Evolutionary conservation across 805 yeast genomes (phyloP).

Genomic region (Candida endomychidarum): DNA sequence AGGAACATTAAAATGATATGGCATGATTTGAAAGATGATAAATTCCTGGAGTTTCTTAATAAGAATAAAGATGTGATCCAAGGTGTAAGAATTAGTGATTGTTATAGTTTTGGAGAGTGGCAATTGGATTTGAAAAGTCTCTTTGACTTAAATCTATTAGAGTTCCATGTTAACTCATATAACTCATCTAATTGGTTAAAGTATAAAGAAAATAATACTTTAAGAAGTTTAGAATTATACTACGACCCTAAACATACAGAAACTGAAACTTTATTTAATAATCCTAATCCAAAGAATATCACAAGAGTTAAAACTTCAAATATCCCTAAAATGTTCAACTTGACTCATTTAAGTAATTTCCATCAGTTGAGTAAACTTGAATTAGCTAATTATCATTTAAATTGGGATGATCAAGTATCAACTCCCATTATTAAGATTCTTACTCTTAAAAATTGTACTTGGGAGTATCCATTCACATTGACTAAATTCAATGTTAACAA

Average conservation of each 20-base stretch:
- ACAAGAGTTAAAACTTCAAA: constrained; percentile 11
- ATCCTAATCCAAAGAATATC: constrained; percentile 21
- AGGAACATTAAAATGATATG: constrained; percentile 20
- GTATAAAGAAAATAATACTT: constrained; percentile 24
- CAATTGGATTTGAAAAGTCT: constrained; percentile 28
- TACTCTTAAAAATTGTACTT: constrained; percentile 45
- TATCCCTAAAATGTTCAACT: constrained; percentile 37
- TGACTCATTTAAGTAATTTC: constrained; percentile 45
- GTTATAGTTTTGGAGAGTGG: constrained; percentile 38
- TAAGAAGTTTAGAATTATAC: constrained; percentile 27
- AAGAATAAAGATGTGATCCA: constrained; percentile 17
- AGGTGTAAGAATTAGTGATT: constrained; percentile 29
- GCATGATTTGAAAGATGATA: constrained; percentile 11
- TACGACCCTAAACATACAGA: constrained; percentile 24
- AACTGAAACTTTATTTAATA: constrained; percentile 8
- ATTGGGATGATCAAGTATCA: constrained; percentile 28
- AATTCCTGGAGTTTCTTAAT: constrained; percentile 12
- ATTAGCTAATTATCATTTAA: constrained; percentile 43
- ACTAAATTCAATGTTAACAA: constrained; percentile 30
- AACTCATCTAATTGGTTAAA: constrained; percentile 44
- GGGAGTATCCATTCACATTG: constrained; percentile 57
- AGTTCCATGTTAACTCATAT: constrained; percentile 28
- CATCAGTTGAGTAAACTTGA: constrained; percentile 29
- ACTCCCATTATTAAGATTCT: constrained; percentile 15
- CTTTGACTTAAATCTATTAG: constrained; percentile 18